A percentile compares a stretch with the other conserved stretches of the same genome.
phyloP scores from a whole-genome alignment of 352 stramenopile species.

The Blastocystis sp. region DNA sequence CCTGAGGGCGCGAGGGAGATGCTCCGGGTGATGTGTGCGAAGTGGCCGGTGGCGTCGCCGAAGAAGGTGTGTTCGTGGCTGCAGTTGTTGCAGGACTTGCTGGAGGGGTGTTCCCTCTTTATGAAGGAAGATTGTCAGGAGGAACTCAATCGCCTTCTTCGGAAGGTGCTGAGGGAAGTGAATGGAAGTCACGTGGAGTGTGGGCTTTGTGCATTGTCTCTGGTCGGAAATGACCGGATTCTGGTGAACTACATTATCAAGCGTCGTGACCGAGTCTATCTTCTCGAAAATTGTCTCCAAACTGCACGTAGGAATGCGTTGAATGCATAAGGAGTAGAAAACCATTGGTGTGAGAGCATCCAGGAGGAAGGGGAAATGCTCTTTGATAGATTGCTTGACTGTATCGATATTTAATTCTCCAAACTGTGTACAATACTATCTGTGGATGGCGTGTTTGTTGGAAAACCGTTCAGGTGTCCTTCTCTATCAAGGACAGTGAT shows the following conservation, averaged over 20 bases:
- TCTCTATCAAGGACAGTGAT: background rate
- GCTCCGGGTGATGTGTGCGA: background rate
- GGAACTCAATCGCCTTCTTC: background rate
- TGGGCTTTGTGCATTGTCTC: background rate
- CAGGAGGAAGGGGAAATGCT: constrained; percentile 1
- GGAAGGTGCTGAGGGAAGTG: background rate
- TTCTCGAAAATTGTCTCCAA: background rate
- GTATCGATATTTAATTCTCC: constrained; percentile 9
- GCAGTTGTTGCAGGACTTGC: background rate
- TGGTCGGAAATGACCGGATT: background rate
- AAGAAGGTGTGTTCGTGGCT: constrained; percentile 8
- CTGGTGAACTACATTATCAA: background rate
- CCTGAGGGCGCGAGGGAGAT: background rate
- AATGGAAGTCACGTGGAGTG: constrained; percentile 18
- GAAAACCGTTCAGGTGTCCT: background rate
- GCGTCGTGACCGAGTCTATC: background rate
- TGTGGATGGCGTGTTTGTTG: background rate
- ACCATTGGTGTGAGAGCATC: constrained; percentile 34
- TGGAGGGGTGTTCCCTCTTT: background rate
- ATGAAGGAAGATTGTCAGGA: background rate
- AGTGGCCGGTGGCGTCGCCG: background rate
- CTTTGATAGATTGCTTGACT: constrained; percentile 39
- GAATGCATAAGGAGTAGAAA: background rate
- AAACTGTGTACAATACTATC: constrained; percentile 1
- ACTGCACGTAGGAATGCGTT: background rate